phyloP scores from a whole-genome alignment of 495 filamentous ascomycete genomes.

The Talaromyces nanjingensis region DNA sequence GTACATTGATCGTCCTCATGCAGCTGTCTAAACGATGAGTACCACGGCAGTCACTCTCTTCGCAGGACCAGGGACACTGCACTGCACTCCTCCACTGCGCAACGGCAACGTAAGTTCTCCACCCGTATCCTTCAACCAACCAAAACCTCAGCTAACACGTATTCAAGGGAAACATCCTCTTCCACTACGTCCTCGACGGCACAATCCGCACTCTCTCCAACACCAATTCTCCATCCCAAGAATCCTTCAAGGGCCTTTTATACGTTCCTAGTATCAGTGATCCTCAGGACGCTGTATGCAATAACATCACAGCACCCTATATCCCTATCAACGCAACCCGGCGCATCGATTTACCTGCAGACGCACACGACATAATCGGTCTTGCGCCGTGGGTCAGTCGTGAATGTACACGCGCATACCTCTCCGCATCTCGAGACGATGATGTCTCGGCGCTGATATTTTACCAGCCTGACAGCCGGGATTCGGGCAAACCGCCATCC shows the following conservation, averaged over 20 bases:
- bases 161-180: constrained; percentile 54
- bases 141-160: not conserved
- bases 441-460: constrained; percentile 65
- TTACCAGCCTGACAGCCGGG: constrained; percentile 54
- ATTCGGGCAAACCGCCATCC: constrained; percentile 52
- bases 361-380: constrained; percentile 49
- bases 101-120: constrained; percentile 26
- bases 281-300: constrained; percentile 40
- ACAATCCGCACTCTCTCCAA: constrained; percentile 67
- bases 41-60: constrained; percentile 34
- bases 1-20: not conserved
- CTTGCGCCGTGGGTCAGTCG: constrained; percentile 82
- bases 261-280: constrained; percentile 62
- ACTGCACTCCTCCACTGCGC: not conserved
- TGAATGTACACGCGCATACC: constrained; percentile 61
- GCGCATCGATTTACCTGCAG: constrained; percentile 55
- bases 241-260: constrained; percentile 62
- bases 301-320: constrained; percentile 43
- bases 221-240: constrained; percentile 46
- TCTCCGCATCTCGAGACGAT: constrained; percentile 52
- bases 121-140: not conserved
- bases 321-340: constrained; percentile 73
- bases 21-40: constrained; percentile 11
- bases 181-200: constrained; percentile 49
- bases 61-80: constrained; percentile 25